A percentile compares a stretch with the other conserved stretches of the same genome.
Conservation (phyloP, 1,284 basidiomycete species). For the Sparassis latifolia region DNA sequence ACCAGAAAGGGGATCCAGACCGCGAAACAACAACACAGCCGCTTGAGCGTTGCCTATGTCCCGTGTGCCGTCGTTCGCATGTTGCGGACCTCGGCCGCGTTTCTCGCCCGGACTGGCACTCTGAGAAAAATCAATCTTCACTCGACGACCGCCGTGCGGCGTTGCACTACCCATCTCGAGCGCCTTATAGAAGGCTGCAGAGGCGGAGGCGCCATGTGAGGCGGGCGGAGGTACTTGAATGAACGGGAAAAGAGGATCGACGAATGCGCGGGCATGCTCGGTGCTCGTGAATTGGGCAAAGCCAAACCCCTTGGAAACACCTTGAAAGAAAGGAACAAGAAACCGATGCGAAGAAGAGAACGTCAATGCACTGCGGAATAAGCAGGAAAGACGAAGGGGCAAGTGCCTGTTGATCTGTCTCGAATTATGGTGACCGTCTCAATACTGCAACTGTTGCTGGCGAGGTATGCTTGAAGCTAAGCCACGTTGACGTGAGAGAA, state of each 20-base stretch:
- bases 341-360: conserved; percentile 41
- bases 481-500: conserved; percentile 19
- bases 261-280: conserved; percentile 81
- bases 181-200: conserved; percentile 61
- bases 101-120: conserved; percentile 66
- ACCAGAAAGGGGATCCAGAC: conserved; percentile 81
- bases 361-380: conserved; percentile 63
- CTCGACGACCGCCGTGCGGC: conserved; percentile 66
- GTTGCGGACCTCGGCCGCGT: conserved; percentile 49
- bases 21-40: conserved; percentile 82
- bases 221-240: conserved; percentile 81
- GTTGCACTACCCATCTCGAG: conserved; percentile 46
- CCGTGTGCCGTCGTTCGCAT: conserved; percentile 84
- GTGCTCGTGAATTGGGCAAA: conserved; percentile 86
- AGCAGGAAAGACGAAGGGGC: conserved; percentile 66
- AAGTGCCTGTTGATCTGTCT: conserved; percentile 91
- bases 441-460: conserved; percentile 63
- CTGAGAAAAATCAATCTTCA: conserved; percentile 89
- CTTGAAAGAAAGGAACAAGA: conserved; percentile 57
- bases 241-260: conserved; percentile 81
- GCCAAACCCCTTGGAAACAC: conserved; percentile 87
- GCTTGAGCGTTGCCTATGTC: conserved; percentile 83
- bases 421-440: conserved; percentile 89
- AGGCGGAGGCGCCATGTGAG: conserved; percentile 69
- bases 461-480: conserved; percentile 71